Conservation (phyloP, 2,329 filamentous ascomycete genomes). For the Nemania sp. region DNA sequence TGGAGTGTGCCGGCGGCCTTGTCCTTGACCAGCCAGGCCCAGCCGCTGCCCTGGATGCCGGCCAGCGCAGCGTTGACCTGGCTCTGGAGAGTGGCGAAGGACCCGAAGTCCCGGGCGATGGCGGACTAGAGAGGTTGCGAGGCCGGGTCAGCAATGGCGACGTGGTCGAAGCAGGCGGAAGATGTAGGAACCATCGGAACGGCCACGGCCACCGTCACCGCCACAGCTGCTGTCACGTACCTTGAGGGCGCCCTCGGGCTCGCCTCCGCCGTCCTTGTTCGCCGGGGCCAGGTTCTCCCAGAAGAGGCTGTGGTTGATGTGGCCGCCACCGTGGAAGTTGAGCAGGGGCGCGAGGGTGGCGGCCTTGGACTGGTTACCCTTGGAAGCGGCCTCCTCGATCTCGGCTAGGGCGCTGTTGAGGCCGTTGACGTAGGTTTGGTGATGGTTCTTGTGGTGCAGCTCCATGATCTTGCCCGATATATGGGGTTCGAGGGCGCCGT, state of each 20-base stretch:
- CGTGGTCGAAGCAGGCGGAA: background rate
- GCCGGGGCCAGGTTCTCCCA: constrained; percentile 68
- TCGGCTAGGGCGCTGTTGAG: constrained; percentile 74
- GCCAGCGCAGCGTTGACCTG: constrained; percentile 60
- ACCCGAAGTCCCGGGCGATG: constrained; percentile 62
- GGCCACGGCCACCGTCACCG: too few species aligned
- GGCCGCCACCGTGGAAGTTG: constrained; percentile 71
- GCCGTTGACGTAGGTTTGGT: constrained; percentile 80
- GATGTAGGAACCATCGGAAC: background rate
- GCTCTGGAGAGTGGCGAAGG: constrained; percentile 54
- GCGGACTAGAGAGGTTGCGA: constrained; percentile 47
- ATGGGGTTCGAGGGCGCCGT: constrained; percentile 84
- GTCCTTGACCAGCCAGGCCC: constrained; percentile 68
- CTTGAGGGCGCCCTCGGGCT: constrained; percentile 52
- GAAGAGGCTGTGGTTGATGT: constrained; percentile 70
- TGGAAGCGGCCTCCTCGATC: constrained; percentile 62
- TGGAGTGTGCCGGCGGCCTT: constrained; percentile 55
- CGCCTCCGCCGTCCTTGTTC: constrained; percentile 48
- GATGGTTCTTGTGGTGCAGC: constrained; percentile 81
- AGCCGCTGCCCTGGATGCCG: constrained; percentile 67
- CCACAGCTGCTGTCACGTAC: constrained; percentile 1
- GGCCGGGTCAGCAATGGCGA: background rate
- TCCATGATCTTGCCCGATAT: constrained; percentile 85
- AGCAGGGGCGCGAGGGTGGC: constrained; percentile 45
- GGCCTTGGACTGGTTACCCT: constrained; percentile 48